phyloP scores from a whole-genome alignment of 768 basidiomycete genomes.

The Boletus rufocinnamomeus region DNA sequence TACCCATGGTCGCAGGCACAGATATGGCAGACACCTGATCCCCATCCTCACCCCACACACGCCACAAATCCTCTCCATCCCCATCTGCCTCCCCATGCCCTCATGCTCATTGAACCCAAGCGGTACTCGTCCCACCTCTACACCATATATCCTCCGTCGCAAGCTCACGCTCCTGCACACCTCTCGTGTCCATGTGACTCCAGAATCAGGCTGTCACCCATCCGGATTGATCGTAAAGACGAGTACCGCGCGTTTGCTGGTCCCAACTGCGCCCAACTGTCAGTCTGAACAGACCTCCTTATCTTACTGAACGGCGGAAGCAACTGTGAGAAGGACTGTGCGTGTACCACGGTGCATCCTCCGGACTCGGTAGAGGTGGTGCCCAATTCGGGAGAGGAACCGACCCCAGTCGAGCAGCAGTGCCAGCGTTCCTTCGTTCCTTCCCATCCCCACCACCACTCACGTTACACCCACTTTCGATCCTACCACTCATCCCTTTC shows the following conservation, averaged over 20 bases:
- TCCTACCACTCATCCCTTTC: conserved; percentile 8
- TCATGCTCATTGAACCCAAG: too few species aligned
- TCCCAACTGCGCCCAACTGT: conserved; percentile 45
- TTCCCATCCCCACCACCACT: neutral
- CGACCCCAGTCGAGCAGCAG: neutral
- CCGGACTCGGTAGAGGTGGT: conserved; percentile 1
- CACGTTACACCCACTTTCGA: neutral
- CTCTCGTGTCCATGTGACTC: conserved; percentile 55
- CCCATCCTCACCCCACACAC: conserved; percentile 21
- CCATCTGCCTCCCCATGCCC: conserved; percentile 27
- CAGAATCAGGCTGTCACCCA: conserved; percentile 65
- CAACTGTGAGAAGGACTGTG: too few species aligned
- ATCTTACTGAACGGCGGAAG: too few species aligned
- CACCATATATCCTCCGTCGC: too few species aligned
- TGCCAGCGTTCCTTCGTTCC: conserved; percentile 5
- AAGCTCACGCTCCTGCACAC: too few species aligned
- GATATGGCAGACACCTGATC: conserved; percentile 30
- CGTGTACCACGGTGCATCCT: conserved; percentile 44
- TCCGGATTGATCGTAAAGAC: conserved; percentile 77
- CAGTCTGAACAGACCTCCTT: too few species aligned
- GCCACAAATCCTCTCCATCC: conserved; percentile 26
- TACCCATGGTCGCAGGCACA: neutral
- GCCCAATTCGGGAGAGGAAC: conserved; percentile 5
- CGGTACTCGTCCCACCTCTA: too few species aligned
- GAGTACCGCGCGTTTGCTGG: conserved; percentile 59